Percentiles rank a stretch among this genome's conserved stretches.
phyloP scores from a whole-genome alignment of 2,329 filamentous ascomycete genomes.

The Colletotrichum sojae region DNA sequence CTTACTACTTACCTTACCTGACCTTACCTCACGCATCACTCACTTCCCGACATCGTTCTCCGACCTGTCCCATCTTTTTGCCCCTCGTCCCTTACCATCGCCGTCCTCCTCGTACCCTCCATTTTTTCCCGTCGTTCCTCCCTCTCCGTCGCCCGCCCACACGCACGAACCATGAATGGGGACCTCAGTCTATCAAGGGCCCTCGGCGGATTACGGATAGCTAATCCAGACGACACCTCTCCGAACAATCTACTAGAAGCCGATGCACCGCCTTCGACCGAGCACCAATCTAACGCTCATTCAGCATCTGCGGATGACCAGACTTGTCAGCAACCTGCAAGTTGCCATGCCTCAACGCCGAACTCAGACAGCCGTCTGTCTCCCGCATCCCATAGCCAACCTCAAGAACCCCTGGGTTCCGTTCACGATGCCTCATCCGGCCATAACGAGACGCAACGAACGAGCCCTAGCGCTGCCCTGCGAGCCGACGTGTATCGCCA shows the following conservation, averaged over 20 bases:
- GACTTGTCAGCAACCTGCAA: conserved; percentile 11
- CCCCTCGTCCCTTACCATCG: not conserved
- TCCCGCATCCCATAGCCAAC: conserved; percentile 15
- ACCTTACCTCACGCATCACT: conserved; percentile 24
- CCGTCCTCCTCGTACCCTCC: not conserved
- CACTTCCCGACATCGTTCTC: conserved; percentile 20
- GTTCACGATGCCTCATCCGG: conserved; percentile 50
- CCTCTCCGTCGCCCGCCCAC: conserved; percentile 14
- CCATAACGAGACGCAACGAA: conserved; percentile 31
- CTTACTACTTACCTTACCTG: conserved; percentile 13
- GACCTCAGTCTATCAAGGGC: conserved; percentile 94
- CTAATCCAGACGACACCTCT: conserved; percentile 81
- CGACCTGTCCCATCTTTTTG: not conserved
- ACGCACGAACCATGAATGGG: conserved; percentile 79
- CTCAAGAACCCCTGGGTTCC: not conserved
- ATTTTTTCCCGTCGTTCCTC: not conserved
- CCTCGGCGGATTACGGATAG: conserved; percentile 94
- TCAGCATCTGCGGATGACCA: conserved; percentile 20
- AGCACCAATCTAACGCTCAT: conserved; percentile 41
- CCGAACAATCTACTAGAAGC: conserved; percentile 19
- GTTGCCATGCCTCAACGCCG: conserved; percentile 14
- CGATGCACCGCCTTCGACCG: conserved; percentile 48
- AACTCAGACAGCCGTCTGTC: conserved; percentile 25
- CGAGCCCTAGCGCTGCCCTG: conserved; percentile 31
- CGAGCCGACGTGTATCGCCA: conserved; percentile 37